Evolutionary conservation across 2,329 filamentous ascomycete species (phyloP).

Genomic region (Fusarium tupiense): DNA sequence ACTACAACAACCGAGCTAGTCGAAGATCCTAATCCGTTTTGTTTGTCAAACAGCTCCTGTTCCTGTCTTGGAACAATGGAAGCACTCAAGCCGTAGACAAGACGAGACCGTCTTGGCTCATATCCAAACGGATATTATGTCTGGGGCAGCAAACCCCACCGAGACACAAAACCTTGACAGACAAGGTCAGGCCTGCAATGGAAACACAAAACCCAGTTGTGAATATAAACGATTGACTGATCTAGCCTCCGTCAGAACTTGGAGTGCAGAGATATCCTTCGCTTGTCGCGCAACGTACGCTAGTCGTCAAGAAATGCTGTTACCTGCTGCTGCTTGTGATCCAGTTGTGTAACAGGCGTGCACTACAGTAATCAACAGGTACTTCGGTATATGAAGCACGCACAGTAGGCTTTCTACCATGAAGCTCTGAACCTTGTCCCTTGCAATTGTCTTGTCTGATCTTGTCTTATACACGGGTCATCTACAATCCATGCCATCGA

Average conservation of each 20-base stretch:
- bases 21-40: neutral
- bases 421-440: neutral
- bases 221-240: neutral
- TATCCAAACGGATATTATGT: constrained; percentile 26
- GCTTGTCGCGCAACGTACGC: constrained; percentile 32
- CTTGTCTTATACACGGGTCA: neutral
- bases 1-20: constrained; percentile 9
- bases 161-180: constrained; percentile 24
- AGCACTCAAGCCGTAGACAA: neutral
- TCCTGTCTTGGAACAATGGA: constrained; percentile 17
- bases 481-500: constrained; percentile 14
- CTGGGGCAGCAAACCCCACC: constrained; percentile 5
- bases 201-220: constrained; percentile 7
- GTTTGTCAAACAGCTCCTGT: constrained; percentile 27
- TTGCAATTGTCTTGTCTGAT: constrained; percentile 16
- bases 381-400: neutral
- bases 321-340: constrained; percentile 10
- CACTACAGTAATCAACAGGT: neutral
- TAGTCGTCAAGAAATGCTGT: constrained; percentile 31
- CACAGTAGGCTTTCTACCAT: neutral
- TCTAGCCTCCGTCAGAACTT: neutral
- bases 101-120: constrained; percentile 1
- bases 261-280: constrained; percentile 10
- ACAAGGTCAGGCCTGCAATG: constrained; percentile 35
- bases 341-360: constrained; percentile 30